Evolutionary conservation across 192 early-diverging fungal genomes (phyloP).

Genomic region (Coemansia sp.): DNA sequence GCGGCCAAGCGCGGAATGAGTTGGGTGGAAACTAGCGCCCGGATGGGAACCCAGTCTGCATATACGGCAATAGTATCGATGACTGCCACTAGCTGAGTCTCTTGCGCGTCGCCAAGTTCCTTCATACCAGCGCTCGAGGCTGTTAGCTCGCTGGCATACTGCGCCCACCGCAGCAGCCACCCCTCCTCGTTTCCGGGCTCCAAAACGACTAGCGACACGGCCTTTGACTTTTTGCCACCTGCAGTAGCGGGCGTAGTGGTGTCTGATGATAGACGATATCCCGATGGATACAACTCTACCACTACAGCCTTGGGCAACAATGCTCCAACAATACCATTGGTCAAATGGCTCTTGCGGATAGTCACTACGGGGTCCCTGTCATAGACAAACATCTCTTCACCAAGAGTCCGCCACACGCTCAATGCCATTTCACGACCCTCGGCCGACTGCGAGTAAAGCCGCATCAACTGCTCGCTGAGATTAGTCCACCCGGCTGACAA

Average conservation of each 20-base stretch:
- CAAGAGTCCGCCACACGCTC: constrained; percentile 46
- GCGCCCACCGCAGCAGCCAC: constrained; percentile 40
- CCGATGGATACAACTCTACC: constrained; percentile 38
- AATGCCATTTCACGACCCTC: constrained; percentile 31
- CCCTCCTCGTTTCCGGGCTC: constrained; percentile 49
- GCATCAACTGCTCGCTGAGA: constrained; percentile 36
- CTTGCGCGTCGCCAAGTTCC: constrained; percentile 3
- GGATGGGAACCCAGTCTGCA: constrained; percentile 45
- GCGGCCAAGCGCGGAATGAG: constrained; percentile 21
- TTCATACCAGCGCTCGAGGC: background rate
- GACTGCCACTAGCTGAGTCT: constrained; percentile 9
- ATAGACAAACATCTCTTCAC: constrained; percentile 52
- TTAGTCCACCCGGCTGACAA: constrained; percentile 34
- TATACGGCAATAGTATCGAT: constrained; percentile 30
- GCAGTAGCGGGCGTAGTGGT: background rate
- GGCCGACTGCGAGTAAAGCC: constrained; percentile 16
- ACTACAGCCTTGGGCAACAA: constrained; percentile 34
- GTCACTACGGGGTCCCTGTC: constrained; percentile 40
- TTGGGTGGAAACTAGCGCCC: constrained; percentile 25
- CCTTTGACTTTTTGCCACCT: constrained; percentile 12
- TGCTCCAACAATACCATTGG: constrained; percentile 42
- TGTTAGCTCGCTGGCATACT: constrained; percentile 11
- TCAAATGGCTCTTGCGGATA: constrained; percentile 43
- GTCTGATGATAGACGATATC: constrained; percentile 37
- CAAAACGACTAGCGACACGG: constrained; percentile 20